Conservation (phyloP, 768 basidiomycete genomes). For the Collybiopsis luxurians region DNA sequence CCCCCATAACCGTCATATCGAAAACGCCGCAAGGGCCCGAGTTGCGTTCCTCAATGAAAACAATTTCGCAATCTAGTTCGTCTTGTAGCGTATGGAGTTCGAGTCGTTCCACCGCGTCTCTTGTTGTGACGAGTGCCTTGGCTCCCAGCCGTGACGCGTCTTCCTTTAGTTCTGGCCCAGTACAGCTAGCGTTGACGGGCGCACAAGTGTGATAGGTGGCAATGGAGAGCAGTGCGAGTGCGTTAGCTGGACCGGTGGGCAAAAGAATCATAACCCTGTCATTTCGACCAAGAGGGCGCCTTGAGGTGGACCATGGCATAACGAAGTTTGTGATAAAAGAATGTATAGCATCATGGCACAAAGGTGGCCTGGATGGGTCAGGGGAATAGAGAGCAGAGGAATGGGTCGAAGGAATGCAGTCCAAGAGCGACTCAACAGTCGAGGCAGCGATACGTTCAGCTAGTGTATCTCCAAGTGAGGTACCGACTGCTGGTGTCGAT, state of each 20-base stretch:
- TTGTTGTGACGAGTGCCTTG: conserved; percentile 39
- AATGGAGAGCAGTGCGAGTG: conserved; percentile 42
- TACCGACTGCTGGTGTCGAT: conserved; percentile 17
- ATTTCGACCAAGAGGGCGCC: conserved; percentile 32
- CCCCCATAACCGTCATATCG: conserved; percentile 31
- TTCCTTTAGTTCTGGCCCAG: conserved; percentile 39
- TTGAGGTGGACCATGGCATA: conserved; percentile 31
- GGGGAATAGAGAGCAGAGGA: conserved; percentile 39
- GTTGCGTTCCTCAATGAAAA: conserved; percentile 30
- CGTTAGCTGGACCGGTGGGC: conserved; percentile 45
- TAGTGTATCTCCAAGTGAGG: conserved; percentile 37
- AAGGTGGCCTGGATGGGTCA: conserved; percentile 30
- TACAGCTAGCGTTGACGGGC: conserved; percentile 46
- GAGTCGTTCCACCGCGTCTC: conserved; percentile 36
- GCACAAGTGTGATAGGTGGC: conserved; percentile 43
- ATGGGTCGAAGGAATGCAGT: conserved; percentile 34
- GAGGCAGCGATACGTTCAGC: conserved; percentile 29
- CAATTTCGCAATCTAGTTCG: conserved; percentile 36
- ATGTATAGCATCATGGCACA: conserved; percentile 33
- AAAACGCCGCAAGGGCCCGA: conserved; percentile 39
- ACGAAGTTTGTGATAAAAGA: conserved; percentile 36
- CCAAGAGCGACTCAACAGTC: conserved; percentile 31
- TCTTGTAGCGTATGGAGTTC: conserved; percentile 28
- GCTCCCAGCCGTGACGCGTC: conserved; percentile 37
- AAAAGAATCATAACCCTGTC: conserved; percentile 45